phyloP scores from a whole-genome alignment of 73 alveolate species.

The Diophrys appendiculata region DNA sequence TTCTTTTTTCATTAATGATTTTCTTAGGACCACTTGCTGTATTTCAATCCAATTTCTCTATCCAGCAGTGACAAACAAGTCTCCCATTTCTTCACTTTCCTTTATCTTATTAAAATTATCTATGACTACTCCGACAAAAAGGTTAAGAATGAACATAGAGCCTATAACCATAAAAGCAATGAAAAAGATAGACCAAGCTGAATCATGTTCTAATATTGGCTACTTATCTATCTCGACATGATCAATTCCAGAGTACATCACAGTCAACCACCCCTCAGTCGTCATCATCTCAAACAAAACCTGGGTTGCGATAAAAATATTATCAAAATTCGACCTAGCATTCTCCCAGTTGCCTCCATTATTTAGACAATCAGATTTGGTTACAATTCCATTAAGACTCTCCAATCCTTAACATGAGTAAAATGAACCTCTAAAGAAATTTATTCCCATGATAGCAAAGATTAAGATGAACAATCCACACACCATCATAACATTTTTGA shows the following conservation, averaged over 20 bases:
- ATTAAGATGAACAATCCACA: slow-evolving; percentile 16
- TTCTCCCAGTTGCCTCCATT: slow-evolving; percentile 38
- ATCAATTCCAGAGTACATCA: slow-evolving; percentile 48
- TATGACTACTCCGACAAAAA: slow-evolving; percentile 46
- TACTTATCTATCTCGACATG: slow-evolving; percentile 11
- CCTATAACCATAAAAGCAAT: slow-evolving; percentile 34
- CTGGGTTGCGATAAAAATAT: slow-evolving; percentile 11
- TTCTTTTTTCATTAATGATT: neutral
- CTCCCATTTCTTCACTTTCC: slow-evolving; percentile 31
- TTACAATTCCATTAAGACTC: neutral
- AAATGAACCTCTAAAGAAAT: slow-evolving; percentile 15
- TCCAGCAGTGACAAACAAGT: slow-evolving; percentile 10
- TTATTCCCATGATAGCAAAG: slow-evolving; percentile 42
- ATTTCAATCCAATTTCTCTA: slow-evolving; percentile 34
- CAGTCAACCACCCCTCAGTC: slow-evolving; percentile 45
- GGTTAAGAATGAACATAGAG: slow-evolving; percentile 28
- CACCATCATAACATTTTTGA: slow-evolving; percentile 34
- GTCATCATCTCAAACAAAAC: slow-evolving; percentile 48
- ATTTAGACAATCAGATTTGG: slow-evolving; percentile 10
- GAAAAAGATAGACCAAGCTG: slow-evolving; percentile 4
- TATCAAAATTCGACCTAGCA: slow-evolving; percentile 29
- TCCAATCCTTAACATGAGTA: neutral
- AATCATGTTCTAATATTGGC: slow-evolving; percentile 21
- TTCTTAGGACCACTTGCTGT: slow-evolving; percentile 6
- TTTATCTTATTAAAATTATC: slow-evolving; percentile 34